Percentiles rank a stretch among this genome's conserved stretches.
Conservation (phyloP, 176 grass and related monocot species). For the Zizania latifolia region DNA sequence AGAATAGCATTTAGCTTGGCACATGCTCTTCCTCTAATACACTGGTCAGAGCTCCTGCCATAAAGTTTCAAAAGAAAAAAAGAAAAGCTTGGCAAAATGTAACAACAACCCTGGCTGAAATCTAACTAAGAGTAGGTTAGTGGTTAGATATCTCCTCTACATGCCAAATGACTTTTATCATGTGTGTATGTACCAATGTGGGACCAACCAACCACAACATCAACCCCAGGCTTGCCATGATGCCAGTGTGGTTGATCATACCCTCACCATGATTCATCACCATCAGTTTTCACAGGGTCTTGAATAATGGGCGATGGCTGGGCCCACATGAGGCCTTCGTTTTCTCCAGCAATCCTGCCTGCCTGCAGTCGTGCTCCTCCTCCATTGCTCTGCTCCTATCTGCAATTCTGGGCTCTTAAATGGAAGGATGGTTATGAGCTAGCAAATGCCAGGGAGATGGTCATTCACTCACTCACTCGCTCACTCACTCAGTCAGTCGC, state of each 20-base stretch:
- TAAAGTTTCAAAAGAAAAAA: no score
- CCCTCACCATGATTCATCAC: background rate
- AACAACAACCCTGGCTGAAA: background rate
- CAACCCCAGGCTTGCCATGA: background rate
- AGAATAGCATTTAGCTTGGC: background rate
- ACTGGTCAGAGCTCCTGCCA: background rate
- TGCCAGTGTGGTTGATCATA: background rate
- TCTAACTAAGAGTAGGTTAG: background rate
- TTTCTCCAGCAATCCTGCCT: background rate
- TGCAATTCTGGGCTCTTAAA: conserved; percentile 32
- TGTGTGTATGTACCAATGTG: background rate
- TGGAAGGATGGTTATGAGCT: conserved; percentile 5
- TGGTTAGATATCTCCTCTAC: background rate
- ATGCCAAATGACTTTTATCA: background rate
- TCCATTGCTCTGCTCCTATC: background rate
- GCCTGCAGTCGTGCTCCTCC: background rate
- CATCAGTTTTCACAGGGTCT: background rate
- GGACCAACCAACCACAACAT: background rate
- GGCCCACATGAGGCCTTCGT: background rate
- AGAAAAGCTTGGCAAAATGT: no score
- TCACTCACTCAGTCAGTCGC: background rate
- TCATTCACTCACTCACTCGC: background rate
- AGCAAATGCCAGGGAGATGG: background rate
- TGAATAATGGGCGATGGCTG: background rate
- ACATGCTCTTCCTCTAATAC: background rate